These are phyloP conservation scores for Ramichloridium luteum DNA, from an alignment of 2,329 filamentous ascomycete genomes.

Conservation along the genomic window DNA sequence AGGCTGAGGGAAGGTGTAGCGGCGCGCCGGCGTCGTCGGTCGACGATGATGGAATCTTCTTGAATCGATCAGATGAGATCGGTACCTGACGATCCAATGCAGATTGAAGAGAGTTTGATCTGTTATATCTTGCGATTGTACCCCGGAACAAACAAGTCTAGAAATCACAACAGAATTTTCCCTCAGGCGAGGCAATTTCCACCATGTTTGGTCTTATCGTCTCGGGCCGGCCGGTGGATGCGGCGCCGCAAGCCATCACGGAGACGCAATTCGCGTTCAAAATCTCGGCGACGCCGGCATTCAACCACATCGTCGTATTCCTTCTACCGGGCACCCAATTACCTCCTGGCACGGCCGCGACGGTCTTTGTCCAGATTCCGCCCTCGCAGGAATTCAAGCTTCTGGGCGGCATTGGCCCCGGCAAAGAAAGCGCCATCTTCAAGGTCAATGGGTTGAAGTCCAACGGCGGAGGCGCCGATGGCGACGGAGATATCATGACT, in stretches of 20 bases:
- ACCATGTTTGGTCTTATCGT: constrained; percentile 51
- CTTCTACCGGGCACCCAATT: constrained; percentile 66
- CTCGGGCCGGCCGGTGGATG: constrained; percentile 48
- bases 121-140: no score
- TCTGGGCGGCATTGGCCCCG: constrained; percentile 76
- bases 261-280: constrained; percentile 51
- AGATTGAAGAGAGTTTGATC: no score
- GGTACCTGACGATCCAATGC: no score
- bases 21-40: no score
- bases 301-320: constrained; percentile 75
- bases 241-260: constrained; percentile 42
- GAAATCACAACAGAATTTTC: no score
- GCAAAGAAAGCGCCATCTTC: constrained; percentile 88
- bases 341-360: constrained; percentile 65
- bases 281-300: constrained; percentile 49
- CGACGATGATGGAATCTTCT: no score
- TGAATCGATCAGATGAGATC: no score
- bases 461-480: constrained; percentile 29
- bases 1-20: no score
- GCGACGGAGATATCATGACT: constrained; percentile 39
- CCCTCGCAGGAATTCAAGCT: constrained; percentile 57
- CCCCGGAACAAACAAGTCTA: no score
- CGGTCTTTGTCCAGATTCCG: constrained; percentile 76
- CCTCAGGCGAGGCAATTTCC: no score
- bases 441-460: constrained; percentile 45